Evolutionary conservation across 495 filamentous ascomycete species (phyloP).

Genomic region (Aspergillus incahuasiensis): DNA sequence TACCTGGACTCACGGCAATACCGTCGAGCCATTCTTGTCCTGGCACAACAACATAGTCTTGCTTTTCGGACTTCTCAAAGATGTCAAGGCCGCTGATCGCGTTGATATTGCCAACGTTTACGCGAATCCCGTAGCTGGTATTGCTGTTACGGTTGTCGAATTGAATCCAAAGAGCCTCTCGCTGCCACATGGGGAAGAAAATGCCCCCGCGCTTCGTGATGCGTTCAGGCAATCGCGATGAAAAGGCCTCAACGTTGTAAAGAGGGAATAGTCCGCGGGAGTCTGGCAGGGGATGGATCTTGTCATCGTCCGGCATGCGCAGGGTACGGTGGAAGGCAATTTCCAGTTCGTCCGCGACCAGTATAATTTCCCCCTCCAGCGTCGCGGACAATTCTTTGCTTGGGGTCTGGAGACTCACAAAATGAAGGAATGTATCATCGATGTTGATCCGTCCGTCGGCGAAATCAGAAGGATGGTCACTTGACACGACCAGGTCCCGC

Average conservation of each 20-base stretch:
- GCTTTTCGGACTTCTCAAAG: background rate
- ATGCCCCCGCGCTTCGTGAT: background rate
- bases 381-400: background rate
- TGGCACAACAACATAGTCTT: background rate
- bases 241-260: background rate
- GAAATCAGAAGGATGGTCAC: background rate
- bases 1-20: background rate
- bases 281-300: background rate
- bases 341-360: background rate
- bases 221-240: background rate
- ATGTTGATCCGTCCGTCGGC: background rate
- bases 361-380: background rate
- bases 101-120: background rate
- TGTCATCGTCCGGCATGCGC: constrained; percentile 1
- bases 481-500: background rate
- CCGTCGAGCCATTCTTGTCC: constrained; percentile 1
- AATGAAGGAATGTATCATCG: background rate
- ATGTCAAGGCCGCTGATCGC: background rate
- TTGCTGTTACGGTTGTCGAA: background rate
- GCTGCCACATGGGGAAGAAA: constrained; percentile 3
- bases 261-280: background rate
- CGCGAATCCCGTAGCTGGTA: background rate
- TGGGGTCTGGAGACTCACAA: background rate
- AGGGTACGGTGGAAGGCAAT: background rate
- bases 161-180: constrained; percentile 2